Base-by-base conservation (phyloP, 495 filamentous ascomycete species). In the Daldinia vernicosa region DNA sequence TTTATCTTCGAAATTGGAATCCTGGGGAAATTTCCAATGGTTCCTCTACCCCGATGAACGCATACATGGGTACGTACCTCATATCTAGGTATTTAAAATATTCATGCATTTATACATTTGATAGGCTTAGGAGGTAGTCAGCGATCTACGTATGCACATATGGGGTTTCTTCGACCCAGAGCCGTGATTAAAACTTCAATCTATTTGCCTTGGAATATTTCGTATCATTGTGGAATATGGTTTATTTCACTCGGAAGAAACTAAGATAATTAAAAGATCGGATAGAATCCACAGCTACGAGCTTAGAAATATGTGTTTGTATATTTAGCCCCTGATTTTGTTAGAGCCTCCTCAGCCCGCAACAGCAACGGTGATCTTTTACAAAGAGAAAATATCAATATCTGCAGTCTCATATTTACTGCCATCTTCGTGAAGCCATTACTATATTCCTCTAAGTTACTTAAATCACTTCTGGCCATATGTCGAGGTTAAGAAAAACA, bases 1-100 rank as follows among this genome's bases (percentile, higher is more conserved):
- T 47, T 47, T 47, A 47, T 47, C 43, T 47, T 47, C 17, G 43
- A 19, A 22, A 47, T 47, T 47, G 17, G 17, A 47, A 47, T 47
- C 22, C 19, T 24, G 43, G 43, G 17, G 43, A 24, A 24, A 47
- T 47, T 47, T 47, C n/a, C n/a, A n/a, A n/a, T n/a, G 19, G 9
- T 24, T 19, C 43, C 7, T 22, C 17, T 47, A 17, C 17, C 43
- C 7, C 3, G 8, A 47, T 47, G 17, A 11, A 22, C 11, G 17
- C 17, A 24, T 47, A 47, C 17, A 40, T 37, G 7, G 33, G 33
- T 35, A 35, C 0, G 0, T 35, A 14, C 32, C 9, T 32, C 9
- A 11, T 0, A 11, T 0, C 0, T n/a, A 40, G 6, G 15, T 17
- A 15, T 15, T 40, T 17, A 17, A 0, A 6, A 1, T 40, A 17